Evolutionary conservation across 352 stramenopile species (phyloP).

Genomic region (Phytophthora tubulina): DNA sequence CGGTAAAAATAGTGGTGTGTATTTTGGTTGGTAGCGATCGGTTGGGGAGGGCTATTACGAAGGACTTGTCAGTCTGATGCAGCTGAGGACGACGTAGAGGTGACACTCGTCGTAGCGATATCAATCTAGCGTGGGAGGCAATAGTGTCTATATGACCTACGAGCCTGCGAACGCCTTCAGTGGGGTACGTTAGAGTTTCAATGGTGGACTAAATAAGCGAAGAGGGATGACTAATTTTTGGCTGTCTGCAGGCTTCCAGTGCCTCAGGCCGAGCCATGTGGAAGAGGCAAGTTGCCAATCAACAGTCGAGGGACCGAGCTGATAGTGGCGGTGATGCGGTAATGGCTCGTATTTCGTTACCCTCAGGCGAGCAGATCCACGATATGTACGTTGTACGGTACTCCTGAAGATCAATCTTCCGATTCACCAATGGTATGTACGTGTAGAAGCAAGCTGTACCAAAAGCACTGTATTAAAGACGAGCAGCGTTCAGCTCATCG

Average conservation of each 20-base stretch:
- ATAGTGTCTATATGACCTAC: conserved; percentile 25
- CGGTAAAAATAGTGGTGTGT: conserved; percentile 36
- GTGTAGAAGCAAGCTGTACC: conserved; percentile 72
- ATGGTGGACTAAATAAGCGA: not conserved
- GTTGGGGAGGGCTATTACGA: not conserved
- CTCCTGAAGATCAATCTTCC: not conserved
- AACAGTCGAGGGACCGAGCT: conserved; percentile 34
- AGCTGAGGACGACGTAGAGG: not conserved
- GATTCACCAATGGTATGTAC: not conserved
- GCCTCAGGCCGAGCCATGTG: conserved; percentile 71
- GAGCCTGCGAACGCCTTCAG: conserved; percentile 43
- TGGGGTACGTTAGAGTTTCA: conserved; percentile 33
- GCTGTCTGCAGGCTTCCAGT: conserved; percentile 52
- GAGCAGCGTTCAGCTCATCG: conserved; percentile 67
- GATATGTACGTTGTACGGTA: conserved; percentile 57
- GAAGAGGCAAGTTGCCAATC: conserved; percentile 63
- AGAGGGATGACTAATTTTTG: conserved; percentile 6
- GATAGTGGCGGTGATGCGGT: conserved; percentile 16
- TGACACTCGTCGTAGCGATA: conserved; percentile 18
- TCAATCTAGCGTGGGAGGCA: not conserved
- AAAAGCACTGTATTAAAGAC: conserved; percentile 72
- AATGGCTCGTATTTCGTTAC: conserved; percentile 59
- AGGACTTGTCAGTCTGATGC: conserved; percentile 17
- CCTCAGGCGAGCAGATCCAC: conserved; percentile 77
- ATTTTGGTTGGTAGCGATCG: conserved; percentile 9